Evolutionary conservation across 495 filamentous ascomycete genomes (phyloP).

Genomic region (Talaromyces proteolyticus): DNA sequence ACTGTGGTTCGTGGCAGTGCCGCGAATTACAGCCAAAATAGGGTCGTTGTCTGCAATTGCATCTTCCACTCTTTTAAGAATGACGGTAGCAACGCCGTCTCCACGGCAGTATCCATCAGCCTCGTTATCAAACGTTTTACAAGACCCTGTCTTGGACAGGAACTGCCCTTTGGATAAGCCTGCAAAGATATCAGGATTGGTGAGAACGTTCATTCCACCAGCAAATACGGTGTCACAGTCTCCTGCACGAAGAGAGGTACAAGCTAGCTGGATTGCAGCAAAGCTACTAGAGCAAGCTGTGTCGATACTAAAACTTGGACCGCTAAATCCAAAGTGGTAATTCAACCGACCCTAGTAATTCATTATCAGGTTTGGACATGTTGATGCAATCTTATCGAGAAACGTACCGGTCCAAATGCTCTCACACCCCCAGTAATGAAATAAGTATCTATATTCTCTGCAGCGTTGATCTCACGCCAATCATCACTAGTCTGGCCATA

Average conservation of each 20-base stretch:
- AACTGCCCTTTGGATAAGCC: constrained; percentile 66
- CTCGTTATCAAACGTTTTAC: constrained; percentile 65
- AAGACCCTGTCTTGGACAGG: constrained; percentile 59
- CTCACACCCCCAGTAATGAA: constrained; percentile 32
- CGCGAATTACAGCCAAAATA: constrained; percentile 63
- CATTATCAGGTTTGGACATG: neutral
- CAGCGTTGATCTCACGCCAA: constrained; percentile 26
- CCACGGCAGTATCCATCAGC: constrained; percentile 76
- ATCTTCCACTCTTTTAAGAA: constrained; percentile 71
- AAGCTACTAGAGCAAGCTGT: constrained; percentile 66
- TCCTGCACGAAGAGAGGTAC: constrained; percentile 57
- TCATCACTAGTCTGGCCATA: constrained; percentile 31
- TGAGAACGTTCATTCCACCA: constrained; percentile 63
- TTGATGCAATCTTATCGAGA: neutral
- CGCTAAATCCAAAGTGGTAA: constrained; percentile 60
- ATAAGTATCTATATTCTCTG: constrained; percentile 33
- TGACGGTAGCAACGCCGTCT: constrained; percentile 63
- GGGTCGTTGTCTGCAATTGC: constrained; percentile 66
- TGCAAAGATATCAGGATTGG: constrained; percentile 65
- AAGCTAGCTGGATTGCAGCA: constrained; percentile 50
- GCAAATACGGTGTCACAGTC: constrained; percentile 69
- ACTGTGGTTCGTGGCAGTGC: constrained; percentile 66
- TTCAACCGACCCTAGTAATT: constrained; percentile 37
- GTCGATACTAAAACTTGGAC: constrained; percentile 66
- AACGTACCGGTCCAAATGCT: constrained; percentile 30